Conservation (phyloP, 2,329 filamentous ascomycete species). For the Xylaria sp. region DNA sequence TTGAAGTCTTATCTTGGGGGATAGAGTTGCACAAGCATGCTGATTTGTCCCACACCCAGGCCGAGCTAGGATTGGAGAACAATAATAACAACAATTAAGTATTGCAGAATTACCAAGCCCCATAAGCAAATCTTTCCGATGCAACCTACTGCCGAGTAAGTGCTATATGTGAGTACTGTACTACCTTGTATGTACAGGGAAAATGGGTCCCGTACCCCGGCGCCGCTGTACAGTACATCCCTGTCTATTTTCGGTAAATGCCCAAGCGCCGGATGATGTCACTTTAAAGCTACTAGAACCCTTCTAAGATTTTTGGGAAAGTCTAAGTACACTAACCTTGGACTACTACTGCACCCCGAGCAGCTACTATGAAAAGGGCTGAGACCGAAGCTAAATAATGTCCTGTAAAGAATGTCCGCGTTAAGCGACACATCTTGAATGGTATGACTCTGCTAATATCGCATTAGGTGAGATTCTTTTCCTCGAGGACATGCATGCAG, state of each 20-base stretch:
- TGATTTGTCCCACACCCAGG: not conserved
- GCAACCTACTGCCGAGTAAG: not conserved
- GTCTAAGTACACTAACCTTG: too few relatives aligned
- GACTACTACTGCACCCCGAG: not conserved
- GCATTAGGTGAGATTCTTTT: not conserved
- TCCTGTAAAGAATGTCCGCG: constrained; percentile 7
- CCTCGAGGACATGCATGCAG: not conserved
- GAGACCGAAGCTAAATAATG: not conserved
- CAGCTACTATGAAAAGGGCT: not conserved
- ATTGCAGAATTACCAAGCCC: not conserved
- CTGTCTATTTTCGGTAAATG: not conserved
- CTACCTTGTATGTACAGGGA: not conserved
- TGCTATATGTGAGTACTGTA: not conserved
- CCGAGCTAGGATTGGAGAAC: not conserved
- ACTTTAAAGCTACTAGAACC: not conserved
- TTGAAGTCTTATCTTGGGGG: constrained; percentile 9
- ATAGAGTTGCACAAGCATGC: not conserved
- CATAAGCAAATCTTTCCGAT: constrained; percentile 11
- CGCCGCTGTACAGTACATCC: not conserved
- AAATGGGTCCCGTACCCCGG: not conserved
- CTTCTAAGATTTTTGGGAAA: not conserved
- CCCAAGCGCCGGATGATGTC: constrained; percentile 9
- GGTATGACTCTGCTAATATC: too few relatives aligned
- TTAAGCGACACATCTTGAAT: constrained; percentile 5
- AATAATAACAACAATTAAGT: not conserved